Conservation (phyloP, 2,329 filamentous ascomycete species). For the Epichloe coenophiala region DNA sequence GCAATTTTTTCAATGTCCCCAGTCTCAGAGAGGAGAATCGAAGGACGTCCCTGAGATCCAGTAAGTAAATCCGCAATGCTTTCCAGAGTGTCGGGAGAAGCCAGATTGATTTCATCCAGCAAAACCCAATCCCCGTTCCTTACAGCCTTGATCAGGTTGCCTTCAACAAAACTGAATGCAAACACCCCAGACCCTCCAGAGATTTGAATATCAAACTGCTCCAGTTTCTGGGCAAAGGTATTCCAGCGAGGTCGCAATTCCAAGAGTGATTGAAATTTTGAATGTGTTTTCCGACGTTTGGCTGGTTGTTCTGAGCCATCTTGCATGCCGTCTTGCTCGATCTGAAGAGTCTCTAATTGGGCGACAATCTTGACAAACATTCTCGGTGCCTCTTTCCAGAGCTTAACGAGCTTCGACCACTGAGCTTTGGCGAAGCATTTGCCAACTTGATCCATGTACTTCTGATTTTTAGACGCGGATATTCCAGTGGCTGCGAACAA, state of each 20-base stretch:
- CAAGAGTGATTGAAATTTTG: constrained; percentile 50
- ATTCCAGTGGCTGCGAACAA: constrained; percentile 77
- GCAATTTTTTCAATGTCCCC: constrained; percentile 82
- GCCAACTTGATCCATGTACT: constrained; percentile 67
- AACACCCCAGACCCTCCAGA: constrained; percentile 61
- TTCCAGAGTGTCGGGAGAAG: constrained; percentile 86
- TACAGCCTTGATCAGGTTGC: constrained; percentile 90
- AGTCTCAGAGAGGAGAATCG: constrained; percentile 80
- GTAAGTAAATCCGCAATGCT: constrained; percentile 81
- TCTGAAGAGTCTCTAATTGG: constrained; percentile 34
- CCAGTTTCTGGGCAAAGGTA: constrained; percentile 58
- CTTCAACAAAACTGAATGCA: constrained; percentile 91
- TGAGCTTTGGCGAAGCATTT: constrained; percentile 71
- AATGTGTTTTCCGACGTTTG: constrained; percentile 54
- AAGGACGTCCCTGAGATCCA: constrained; percentile 58
- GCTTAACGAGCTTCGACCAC: constrained; percentile 73
- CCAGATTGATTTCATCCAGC: constrained; percentile 93
- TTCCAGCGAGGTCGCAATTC: constrained; percentile 61
- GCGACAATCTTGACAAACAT: constrained; percentile 66
- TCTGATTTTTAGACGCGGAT: constrained; percentile 73
- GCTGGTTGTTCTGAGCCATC: constrained; percentile 39
- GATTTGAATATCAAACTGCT: constrained; percentile 70
- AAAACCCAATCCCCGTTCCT: constrained; percentile 95
- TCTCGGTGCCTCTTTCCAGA: constrained; percentile 80
- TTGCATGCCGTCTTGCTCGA: constrained; percentile 21